Evolutionary conservation across 2,329 filamentous ascomycete species (phyloP), one percentile per base, ranked within the genome.

Genomic region (Capronia americana): DNA sequence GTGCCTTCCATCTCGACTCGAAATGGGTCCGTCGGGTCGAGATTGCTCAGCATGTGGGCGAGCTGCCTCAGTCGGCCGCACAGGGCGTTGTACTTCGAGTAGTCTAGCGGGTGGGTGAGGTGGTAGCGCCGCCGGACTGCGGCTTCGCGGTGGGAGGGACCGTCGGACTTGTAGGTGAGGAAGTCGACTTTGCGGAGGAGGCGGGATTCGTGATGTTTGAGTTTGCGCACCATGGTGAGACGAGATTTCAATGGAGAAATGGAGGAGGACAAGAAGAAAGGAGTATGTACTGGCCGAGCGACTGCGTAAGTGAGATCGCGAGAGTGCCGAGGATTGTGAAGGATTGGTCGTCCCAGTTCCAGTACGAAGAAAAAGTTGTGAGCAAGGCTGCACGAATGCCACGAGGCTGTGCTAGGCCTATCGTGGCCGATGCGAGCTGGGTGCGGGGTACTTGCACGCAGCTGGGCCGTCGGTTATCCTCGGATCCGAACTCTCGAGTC

Each of bases 181-280:
- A 99, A 96, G 82, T 99, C 93, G 80, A 95, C 93, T 77, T 94
- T 94, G 74, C 86, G 85, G 71, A 98, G 87, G 77, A 98, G 90
- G 73, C 95, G 96, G 78, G 95, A 88, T 88, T 99, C 95, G 81
- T 97, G 94, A 81, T 96, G 88, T 82, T 97, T 98, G 77, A 99
- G 88, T 84, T 96, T 93, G 74, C 95, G 90, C 73, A 96, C 92
- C 95, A 98, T 98, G 64, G 73, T 82, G 44, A 44, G 17, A 44
- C 6, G 53, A 3, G 8, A 17, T 12, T n/a, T 30, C 12, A 20
- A 24, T 34, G 26, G 14, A 14, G 8, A 1, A 41, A 12, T 1
- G 48, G 6, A n/a, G 17, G 17, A 7, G 6, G 6, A n/a, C 17
- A 8, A n/a, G 38, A 44, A 7, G 1, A 17, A 2, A 2, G 6